Base-by-base conservation (phyloP, 1,139 yeast genomes). In the Candida sanyaensis region DNA sequence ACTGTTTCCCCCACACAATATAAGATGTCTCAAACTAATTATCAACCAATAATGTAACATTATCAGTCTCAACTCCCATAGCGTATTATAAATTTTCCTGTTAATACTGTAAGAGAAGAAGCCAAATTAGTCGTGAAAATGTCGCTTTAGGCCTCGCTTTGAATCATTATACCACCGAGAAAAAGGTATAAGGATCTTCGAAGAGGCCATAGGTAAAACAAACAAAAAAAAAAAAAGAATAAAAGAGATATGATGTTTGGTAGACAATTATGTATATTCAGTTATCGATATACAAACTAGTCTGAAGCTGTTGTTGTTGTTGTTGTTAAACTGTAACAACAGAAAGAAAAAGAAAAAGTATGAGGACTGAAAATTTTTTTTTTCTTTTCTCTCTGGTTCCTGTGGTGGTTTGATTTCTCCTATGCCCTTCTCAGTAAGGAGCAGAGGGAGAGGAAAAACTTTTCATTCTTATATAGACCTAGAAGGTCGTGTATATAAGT, bases 141-240 rank as follows among this genome's bases (percentile, higher is more conserved):
- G 34, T 61, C 49, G 32, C 51, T 82, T 77, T 82, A 61, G 86
- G 85, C 86, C 69, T 78, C 86, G 83, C 84, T 82, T 82, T 82
- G 87, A 82, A 81, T 81, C 84, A 69, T 66, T 68, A 75, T 63
- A 73, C 84, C 82, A 81, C 26, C 77, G 63, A 69, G n/a, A 55
- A 61, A 43, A 64, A 69, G 78, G 77, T 71, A 65, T 69, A 73
- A 63, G 77, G 78, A 81, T 81, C 87, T 82, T 82, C 87, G 87
- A 82, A 81, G 85, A 80, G 75, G 86, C 80, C 84, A 57, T 30
- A 4, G 32, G 32, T 30, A 6, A 6, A 26, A 8, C 2, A 8
- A 26, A n/a, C n/a, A n/a, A n/a, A n/a, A n/a, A n/a, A n/a, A n/a
- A n/a, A n/a, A n/a, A n/a, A n/a, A n/a, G n/a, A n/a, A n/a, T n/a